phyloP scores from a whole-genome alignment of 108 stramenopile species.

The Cyclotella sp. region DNA sequence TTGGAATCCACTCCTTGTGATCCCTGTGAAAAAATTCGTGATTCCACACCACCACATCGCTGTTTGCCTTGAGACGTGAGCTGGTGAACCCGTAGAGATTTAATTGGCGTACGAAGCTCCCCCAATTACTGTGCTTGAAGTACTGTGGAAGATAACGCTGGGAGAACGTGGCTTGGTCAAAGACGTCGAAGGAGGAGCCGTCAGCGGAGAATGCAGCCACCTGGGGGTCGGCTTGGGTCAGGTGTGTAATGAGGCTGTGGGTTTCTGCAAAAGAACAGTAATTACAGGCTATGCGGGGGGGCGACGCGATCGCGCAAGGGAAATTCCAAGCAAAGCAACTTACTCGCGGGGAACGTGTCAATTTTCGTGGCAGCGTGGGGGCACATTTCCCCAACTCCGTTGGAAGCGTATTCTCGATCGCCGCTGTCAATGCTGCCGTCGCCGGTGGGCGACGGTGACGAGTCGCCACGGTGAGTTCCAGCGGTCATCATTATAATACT shows the following conservation, averaged over 20 bases:
- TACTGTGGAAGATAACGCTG: slow-evolving; percentile 11
- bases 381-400: neutral
- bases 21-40: slow-evolving; percentile 13
- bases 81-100: slow-evolving; percentile 20
- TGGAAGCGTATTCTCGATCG: neutral
- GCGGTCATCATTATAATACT: neutral
- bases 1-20: slow-evolving; percentile 1
- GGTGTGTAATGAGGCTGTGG: slow-evolving; percentile 9
- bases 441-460: neutral
- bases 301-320: neutral
- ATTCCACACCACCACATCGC: slow-evolving; percentile 13
- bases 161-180: slow-evolving; percentile 15
- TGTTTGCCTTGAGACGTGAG: slow-evolving; percentile 1
- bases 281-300: neutral
- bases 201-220: slow-evolving; percentile 18
- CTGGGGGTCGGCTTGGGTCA: slow-evolving; percentile 11
- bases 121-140: slow-evolving; percentile 13
- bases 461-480: neutral
- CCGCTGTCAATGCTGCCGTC: neutral
- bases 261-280: neutral
- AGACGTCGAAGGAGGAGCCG: slow-evolving; percentile 20
- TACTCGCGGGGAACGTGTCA: neutral
- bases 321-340: neutral
- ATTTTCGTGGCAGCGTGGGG: neutral
- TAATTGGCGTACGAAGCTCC: slow-evolving; percentile 9